Percentiles rank a stretch among this genome's conserved stretches.
Evolutionary conservation across 805 yeast species (phyloP).

Genomic region (Candida khao-thaluensis): DNA sequence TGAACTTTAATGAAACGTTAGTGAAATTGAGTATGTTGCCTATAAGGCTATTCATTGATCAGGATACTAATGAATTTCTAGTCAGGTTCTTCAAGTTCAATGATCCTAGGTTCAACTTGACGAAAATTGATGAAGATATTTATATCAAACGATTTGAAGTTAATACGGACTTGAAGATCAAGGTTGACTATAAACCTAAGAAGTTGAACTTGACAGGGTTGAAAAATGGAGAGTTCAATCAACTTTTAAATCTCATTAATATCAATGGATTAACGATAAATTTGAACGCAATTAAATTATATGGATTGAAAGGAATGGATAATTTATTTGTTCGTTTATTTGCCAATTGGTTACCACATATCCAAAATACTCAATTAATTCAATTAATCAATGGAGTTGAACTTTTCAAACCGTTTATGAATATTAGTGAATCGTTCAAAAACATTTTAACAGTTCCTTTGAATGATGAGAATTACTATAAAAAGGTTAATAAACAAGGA

Average conservation of each 20-base stretch:
- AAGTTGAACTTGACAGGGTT: constrained; percentile 82
- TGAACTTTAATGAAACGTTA: constrained; percentile 70
- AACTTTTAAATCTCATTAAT: constrained; percentile 83
- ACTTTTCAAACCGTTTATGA: constrained; percentile 73
- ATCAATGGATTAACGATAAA: constrained; percentile 80
- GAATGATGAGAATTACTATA: constrained; percentile 55
- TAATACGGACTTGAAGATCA: constrained; percentile 51
- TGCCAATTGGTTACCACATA: constrained; percentile 86
- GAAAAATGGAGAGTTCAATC: constrained; percentile 81
- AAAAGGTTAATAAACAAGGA: constrained; percentile 76
- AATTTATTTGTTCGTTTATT: constrained; percentile 55
- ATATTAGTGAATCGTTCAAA: constrained; percentile 75
- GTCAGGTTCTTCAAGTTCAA: constrained; percentile 79
- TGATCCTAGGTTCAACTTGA: constrained; percentile 62
- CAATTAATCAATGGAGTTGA: constrained; percentile 83
- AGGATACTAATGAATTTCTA: constrained; percentile 85
- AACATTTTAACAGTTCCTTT: constrained; percentile 73
- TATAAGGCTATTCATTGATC: constrained; percentile 81
- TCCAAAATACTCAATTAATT: constrained; percentile 73
- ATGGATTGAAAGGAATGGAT: constrained; percentile 77
- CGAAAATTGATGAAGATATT: constrained; percentile 58
- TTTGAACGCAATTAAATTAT: constrained; percentile 57
- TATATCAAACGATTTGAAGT: constrained; percentile 70
- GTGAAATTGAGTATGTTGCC: constrained; percentile 63
- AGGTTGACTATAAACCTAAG: constrained; percentile 89